Conservation (phyloP, 148 eudicot species). For the Simmondsia chinensis region DNA sequence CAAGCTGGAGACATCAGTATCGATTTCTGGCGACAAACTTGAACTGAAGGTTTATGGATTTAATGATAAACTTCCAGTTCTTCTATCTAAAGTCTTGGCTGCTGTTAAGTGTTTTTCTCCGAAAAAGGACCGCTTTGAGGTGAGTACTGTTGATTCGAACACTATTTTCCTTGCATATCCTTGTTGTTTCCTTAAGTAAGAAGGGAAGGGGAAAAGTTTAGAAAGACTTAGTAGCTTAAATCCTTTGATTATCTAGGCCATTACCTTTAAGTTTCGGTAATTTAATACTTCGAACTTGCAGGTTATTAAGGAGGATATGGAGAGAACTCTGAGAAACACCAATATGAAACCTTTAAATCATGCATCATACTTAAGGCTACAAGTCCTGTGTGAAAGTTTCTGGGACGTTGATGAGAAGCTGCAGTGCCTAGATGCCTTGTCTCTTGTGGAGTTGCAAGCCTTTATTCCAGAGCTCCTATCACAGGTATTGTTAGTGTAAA, state of each 20-base stretch:
- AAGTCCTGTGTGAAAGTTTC: constrained; percentile 71
- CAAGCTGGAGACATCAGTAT: constrained; percentile 87
- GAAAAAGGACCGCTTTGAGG: constrained; percentile 80
- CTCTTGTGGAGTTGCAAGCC: constrained; percentile 57
- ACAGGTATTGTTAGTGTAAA: constrained; percentile 38
- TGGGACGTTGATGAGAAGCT: constrained; percentile 92
- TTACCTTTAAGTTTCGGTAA: too few species aligned
- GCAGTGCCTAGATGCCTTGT: constrained; percentile 40
- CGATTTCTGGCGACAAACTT: constrained; percentile 68
- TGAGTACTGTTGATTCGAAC: constrained; percentile 11
- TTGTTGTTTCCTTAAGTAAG: background rate
- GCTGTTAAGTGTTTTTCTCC: constrained; percentile 63
- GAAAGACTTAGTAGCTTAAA: background rate
- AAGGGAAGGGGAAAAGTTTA: background rate
- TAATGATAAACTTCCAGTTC: constrained; percentile 83
- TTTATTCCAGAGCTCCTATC: constrained; percentile 80
- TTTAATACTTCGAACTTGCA: constrained; percentile 26
- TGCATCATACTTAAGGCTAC: constrained; percentile 79
- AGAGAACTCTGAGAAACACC: constrained; percentile 74
- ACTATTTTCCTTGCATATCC: background rate
- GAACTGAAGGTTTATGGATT: constrained; percentile 91
- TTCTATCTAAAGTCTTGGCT: constrained; percentile 65
- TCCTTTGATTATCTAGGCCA: background rate
- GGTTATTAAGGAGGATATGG: constrained; percentile 90
- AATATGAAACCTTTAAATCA: constrained; percentile 93